A percentile compares a stretch with the other conserved stretches of the same genome.
These are phyloP conservation scores for Parietichytrium sp. DNA, from an alignment of 108 stramenopile species.

Conservation along the genomic window DNA sequence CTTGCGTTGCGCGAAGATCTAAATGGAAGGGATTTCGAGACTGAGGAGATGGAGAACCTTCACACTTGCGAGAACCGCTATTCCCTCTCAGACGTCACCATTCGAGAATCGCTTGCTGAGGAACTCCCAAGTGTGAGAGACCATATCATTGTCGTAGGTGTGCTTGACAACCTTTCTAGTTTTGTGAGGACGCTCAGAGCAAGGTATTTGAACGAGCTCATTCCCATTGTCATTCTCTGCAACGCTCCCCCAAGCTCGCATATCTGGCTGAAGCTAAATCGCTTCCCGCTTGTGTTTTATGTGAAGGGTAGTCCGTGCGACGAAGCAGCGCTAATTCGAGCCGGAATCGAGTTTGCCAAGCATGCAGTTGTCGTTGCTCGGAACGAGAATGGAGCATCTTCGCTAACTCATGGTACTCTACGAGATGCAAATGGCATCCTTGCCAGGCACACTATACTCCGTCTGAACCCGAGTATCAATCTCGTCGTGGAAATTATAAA, in stretches of 20 bases:
- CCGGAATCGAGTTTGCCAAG: neutral
- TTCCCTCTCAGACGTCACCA: neutral
- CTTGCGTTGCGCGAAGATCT: constrained; percentile 11
- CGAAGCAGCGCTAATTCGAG: neutral
- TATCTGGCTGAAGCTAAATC: neutral
- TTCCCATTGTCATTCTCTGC: neutral
- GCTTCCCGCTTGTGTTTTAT: neutral
- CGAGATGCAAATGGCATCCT: constrained; percentile 14
- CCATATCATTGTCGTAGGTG: neutral
- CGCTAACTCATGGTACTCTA: too few relatives aligned
- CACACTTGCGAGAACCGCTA: neutral
- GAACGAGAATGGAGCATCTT: neutral
- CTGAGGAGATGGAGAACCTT: neutral
- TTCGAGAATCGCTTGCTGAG: neutral
- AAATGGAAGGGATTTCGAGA: neutral
- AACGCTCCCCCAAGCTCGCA: neutral
- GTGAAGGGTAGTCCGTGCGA: neutral
- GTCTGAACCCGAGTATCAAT: neutral
- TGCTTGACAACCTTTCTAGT: neutral
- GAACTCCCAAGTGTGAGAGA: neutral
- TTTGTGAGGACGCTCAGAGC: neutral
- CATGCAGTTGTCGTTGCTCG: neutral
- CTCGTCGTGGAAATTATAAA: constrained; percentile 14
- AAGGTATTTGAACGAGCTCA: neutral
- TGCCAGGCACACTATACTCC: neutral